Evolutionary conservation across 1,139 yeast genomes (phyloP), one percentile per base, ranked within the genome.

Genomic region (Scheffersomyces illinoinensis): DNA sequence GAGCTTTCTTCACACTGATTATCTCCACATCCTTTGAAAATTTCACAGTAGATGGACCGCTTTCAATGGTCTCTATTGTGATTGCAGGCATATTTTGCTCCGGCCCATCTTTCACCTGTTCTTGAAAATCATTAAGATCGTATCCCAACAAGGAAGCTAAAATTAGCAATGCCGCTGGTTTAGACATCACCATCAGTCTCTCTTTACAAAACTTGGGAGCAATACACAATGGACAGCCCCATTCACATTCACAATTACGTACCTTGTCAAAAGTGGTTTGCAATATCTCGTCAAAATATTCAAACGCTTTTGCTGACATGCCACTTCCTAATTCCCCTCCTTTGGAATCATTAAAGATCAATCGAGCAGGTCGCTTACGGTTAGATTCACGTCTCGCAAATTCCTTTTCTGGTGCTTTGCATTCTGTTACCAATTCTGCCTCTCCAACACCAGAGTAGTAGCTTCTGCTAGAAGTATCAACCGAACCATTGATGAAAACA

Each of bases 341-440:
- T 66, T 87, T 87, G 0, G 91, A 81, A 71, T 95, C 99, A 69
- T 87, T 88, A 66, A 95, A 90, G 1, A 93, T 85, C 53, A 95
- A 75, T 57, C 99, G 79, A 0, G 97, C 97, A 0, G 98, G 98
- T 53, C 99, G 75, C 60, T 84, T 83, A 51, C 99, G 77, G 18
- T 74, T 73, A 0, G 93, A 82, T 67, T 89, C 89, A 24, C 91
- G 75, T 52, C 83, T 82, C 1, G 97, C 91, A 78, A 93, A 91
- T 69, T 95, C 99, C 69, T 95, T 95, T 64, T 91, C 96, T 0
- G 99, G 98, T 0, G 98, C 97, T 67, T 95, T 95, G 72, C 99
- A 95, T 71, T 95, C 99, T 0, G 98, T 92, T 57, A 84, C 84
- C 18, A 95, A 82, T 65, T 93, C 98, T 53, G 89, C 88, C 56